phyloP scores from a whole-genome alignment of 2,329 filamentous ascomycete genomes.

The Penicillium sp. region DNA sequence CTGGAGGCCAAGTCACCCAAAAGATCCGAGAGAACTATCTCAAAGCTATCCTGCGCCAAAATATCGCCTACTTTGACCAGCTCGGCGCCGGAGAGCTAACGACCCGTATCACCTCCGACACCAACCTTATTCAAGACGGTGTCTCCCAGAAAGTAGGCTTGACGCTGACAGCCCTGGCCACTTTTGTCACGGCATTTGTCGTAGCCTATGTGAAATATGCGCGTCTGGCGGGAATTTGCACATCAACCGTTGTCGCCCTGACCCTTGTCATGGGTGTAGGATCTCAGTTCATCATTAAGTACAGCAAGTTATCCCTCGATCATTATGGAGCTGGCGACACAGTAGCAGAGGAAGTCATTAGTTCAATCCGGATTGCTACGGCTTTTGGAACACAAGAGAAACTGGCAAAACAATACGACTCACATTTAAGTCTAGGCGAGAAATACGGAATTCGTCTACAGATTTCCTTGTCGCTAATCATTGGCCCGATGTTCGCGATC shows the following conservation, averaged over 20 bases:
- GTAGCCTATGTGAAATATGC: constrained; percentile 90
- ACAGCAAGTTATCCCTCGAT: constrained; percentile 73
- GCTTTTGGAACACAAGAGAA: constrained; percentile 94
- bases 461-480: constrained; percentile 71
- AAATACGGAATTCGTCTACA: constrained; percentile 76
- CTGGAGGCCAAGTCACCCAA: constrained; percentile 74
- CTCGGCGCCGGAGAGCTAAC: constrained; percentile 91
- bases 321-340: constrained; percentile 83
- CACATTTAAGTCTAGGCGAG: constrained; percentile 71
- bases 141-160: constrained; percentile 87
- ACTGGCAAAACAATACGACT: constrained; percentile 79
- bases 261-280: constrained; percentile 73
- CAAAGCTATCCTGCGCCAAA: constrained; percentile 78
- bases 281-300: constrained; percentile 75
- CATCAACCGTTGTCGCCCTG: constrained; percentile 78
- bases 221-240: constrained; percentile 87
- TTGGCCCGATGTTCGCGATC: constrained; percentile 79
- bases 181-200: constrained; percentile 84
- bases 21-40: constrained; percentile 84
- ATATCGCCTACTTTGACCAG: constrained; percentile 92
- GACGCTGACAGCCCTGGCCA: constrained; percentile 73
- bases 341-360: constrained; percentile 90
- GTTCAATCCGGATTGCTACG: constrained; percentile 86
- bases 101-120: constrained; percentile 90
- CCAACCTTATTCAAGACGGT: constrained; percentile 88